A percentile compares a stretch with the other conserved stretches of the same genome.
Evolutionary conservation across 2,329 filamentous ascomycete genomes (phyloP).

Genomic region (Decorospora gaudefroyi): DNA sequence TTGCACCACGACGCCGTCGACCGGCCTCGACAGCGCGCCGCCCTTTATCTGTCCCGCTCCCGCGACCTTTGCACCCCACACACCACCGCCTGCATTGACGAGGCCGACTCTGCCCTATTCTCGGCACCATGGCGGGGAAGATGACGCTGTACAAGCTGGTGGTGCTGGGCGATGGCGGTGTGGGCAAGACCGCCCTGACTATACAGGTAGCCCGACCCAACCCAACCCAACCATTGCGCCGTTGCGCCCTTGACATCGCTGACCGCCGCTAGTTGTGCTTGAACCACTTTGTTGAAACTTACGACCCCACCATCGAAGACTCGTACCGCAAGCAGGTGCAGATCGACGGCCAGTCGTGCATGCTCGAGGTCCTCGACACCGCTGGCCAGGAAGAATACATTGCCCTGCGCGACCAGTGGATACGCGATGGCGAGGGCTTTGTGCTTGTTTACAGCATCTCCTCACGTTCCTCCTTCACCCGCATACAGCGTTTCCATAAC

Average conservation of each 20-base stretch:
- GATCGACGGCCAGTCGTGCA: constrained; percentile 93
- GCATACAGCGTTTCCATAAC: constrained; percentile 93
- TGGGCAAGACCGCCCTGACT: constrained; percentile 90
- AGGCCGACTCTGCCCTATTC: constrained; percentile 5
- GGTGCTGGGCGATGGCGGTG: constrained; percentile 91
- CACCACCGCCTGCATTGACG: constrained; percentile 8
- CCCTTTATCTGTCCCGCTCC: constrained; percentile 11
- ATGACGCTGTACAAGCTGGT: constrained; percentile 97
- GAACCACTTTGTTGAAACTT: constrained; percentile 97
- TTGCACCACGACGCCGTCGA: too few relatives aligned
- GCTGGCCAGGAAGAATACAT: constrained; percentile 99
- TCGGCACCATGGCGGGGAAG: constrained; percentile 75
- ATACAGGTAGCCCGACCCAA: constrained; percentile 69
- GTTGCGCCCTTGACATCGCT: constrained; percentile 16
- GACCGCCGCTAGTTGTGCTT: constrained; percentile 73
- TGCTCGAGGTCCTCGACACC: constrained; percentile 96
- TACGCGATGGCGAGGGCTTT: constrained; percentile 95
- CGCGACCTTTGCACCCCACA: constrained; percentile 3
- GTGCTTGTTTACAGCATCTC: constrained; percentile 98
- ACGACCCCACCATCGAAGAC: constrained; percentile 70
- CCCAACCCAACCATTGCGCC: background rate
- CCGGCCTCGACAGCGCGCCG: too few relatives aligned
- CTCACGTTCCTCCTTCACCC: constrained; percentile 89
- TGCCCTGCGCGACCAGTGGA: constrained; percentile 95
- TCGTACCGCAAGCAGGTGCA: constrained; percentile 73